Base-by-base conservation (phyloP, 1,139 yeast genomes). In the Starmera stellimalicola region DNA sequence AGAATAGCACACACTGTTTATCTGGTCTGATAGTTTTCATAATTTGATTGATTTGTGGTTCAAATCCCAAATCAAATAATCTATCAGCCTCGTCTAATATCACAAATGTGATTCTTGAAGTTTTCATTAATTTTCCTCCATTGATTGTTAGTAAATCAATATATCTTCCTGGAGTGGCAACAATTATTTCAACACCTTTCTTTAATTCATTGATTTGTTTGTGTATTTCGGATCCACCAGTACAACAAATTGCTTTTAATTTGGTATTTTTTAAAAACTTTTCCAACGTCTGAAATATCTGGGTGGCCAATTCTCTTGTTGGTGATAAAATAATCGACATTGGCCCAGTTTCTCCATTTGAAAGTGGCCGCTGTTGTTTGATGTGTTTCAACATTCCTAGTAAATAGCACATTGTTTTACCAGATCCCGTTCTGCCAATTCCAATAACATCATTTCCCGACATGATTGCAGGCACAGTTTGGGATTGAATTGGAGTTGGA, bases 51-150 rank as follows among this genome's bases (percentile, higher is more conserved):
- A 93, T 88, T 52, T 93, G 99, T 0, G 98, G 98, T 50, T 87
- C 98, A 59, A 93, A 93, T 2, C 99, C 99, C 73, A 91, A 67
- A 57, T 91, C 99, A 60, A 88, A 88, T 83, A 91, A 78, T 45
- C 99, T 63, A 57, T 93, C 99, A 1, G 98, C 97, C 54, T 93
- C 99, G 54, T 93, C 99, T 38, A 93, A 62, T 0, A 88, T 95
- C 15, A 85, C 68, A 54, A 79, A 87, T 0, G 95, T 79, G 4
- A 83, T 75, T 29, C 93, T 61, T 29, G 63, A 62, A 15, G 91
- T 63, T 39, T 76, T 78, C 3, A 91, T 64, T 0, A 88, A 74
- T 33, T 88, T 65, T 0, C 97, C 96, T 29, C 74, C 64, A 52
- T 91, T 91, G 1, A 94, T 82, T 1, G 94, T 78, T 19, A 93